Evolutionary conservation across 345 rosid species (phyloP), one percentile per base, ranked within the genome.

Genomic region (Populus pruinosa): DNA sequence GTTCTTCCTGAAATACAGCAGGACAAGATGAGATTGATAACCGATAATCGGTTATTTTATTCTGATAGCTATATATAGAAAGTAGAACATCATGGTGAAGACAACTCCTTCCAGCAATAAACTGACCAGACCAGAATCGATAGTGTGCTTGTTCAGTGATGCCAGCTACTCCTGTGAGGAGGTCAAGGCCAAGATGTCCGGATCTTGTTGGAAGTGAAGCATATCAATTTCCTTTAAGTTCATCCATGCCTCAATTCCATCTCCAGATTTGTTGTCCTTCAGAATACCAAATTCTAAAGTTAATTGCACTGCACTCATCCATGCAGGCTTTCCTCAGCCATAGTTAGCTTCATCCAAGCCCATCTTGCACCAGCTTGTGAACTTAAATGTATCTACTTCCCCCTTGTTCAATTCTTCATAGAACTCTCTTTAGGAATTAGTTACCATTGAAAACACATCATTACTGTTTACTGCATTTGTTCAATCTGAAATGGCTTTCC

Each of bases 181-280:
- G 17, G 56, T 50, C 21, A 50, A 50, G 56, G 56, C n/a, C n/a
- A 50, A 5, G n/a, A 50, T 50, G 8, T 50, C 56, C 8, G n/a
- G 56, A 50, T 50, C 56, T 17, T 50, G 56, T 50, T 50, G 56
- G 56, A 50, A 6, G n/a, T 17, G 56, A 50, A 17, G 21, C 56
- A 18, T 50, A 6, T 50, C 53, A 20, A 12, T 61, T 25, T 59
- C 67, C 18, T 59, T 18, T 10, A 73, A 55, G 29, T 25, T 73
- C 49, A 73, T n/a, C 76, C 55, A 73, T 13, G 68, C 68, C 18
- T 73, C 76, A 11, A 73, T 56, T 23, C 76, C 76, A 35, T 73
- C 56, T 17, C 56, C 56, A 18, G 21, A 50, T 50, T 18, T 50
- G 21, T 6, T 50, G 7, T 50, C 56, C 21, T 50, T 50, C 56